phyloP scores from a whole-genome alignment of 768 basidiomycete species.

The Floccularia luteovirens region DNA sequence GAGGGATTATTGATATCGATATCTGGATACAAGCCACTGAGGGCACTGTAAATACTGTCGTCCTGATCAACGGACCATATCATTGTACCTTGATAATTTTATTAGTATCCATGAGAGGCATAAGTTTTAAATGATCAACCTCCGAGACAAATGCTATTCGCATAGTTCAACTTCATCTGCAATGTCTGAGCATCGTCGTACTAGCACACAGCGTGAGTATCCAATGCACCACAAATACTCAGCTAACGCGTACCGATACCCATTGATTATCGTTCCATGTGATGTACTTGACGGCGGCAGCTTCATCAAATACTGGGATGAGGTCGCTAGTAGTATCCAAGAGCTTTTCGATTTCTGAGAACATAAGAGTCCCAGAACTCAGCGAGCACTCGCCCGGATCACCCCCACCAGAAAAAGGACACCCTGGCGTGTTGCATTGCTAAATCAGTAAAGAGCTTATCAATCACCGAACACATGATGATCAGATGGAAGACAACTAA shows the following conservation, averaged over 20 bases:
- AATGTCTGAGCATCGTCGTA: slow-evolving; percentile 16
- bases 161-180: slow-evolving; percentile 9
- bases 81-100: background rate
- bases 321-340: slow-evolving; percentile 7
- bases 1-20: slow-evolving; percentile 12
- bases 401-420: slow-evolving; percentile 11
- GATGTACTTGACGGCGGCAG: slow-evolving; percentile 16
- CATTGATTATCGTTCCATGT: slow-evolving; percentile 16
- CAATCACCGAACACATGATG: too few relatives aligned
- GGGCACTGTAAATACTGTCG: slow-evolving; percentile 7
- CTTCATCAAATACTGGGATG: slow-evolving; percentile 11
- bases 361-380: background rate
- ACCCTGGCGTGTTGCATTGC: slow-evolving; percentile 12
- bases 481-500: background rate
- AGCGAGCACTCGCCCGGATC: background rate
- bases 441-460: slow-evolving; percentile 4
- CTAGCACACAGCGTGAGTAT: too few relatives aligned
- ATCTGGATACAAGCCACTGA: slow-evolving; percentile 6
- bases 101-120: background rate
- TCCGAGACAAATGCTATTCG: background rate
- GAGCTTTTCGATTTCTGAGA: slow-evolving; percentile 3
- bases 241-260: too few relatives aligned
- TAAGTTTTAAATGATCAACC: slow-evolving; percentile 1
- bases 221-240: too few relatives aligned
- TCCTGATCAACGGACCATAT: slow-evolving; percentile 8